Evolutionary conservation across 495 filamentous ascomycete genomes (phyloP).

Genomic region (Penicillium goetzii): DNA sequence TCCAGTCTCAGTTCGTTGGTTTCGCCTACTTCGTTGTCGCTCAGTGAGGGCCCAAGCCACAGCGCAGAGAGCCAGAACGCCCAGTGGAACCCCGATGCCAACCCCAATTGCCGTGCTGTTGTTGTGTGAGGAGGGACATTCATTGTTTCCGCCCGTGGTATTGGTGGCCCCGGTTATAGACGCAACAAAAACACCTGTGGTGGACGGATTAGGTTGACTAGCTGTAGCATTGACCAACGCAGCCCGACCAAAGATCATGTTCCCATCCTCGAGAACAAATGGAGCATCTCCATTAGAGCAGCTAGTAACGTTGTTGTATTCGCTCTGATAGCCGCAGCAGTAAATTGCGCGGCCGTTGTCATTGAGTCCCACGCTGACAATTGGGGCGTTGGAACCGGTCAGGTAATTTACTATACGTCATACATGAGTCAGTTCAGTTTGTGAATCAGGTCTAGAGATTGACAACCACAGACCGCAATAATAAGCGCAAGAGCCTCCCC

Average conservation of each 20-base stretch:
- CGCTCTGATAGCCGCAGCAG: slow-evolving; percentile 13
- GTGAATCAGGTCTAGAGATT: background rate
- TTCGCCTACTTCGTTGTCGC: background rate
- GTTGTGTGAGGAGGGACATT: background rate
- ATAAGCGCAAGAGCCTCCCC: slow-evolving; percentile 14
- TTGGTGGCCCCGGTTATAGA: background rate
- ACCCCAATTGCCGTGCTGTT: slow-evolving; percentile 2
- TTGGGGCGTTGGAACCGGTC: slow-evolving; percentile 9
- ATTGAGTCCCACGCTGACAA: slow-evolving; percentile 9
- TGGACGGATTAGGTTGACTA: background rate
- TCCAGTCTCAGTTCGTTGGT: background rate
- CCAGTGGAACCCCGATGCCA: slow-evolving; percentile 6
- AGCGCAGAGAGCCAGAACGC: background rate
- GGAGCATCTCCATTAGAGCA: slow-evolving; percentile 10
- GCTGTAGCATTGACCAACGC: background rate
- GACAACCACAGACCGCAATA: slow-evolving; percentile 3
- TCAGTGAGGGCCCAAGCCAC: slow-evolving; percentile 4
- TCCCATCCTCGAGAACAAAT: slow-evolving; percentile 4
- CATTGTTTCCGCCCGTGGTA: background rate
- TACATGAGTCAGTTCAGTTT: background rate
- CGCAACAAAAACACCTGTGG: background rate
- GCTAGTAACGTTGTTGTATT: slow-evolving; percentile 3
- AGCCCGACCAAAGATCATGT: slow-evolving; percentile 8
- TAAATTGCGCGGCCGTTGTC: slow-evolving; percentile 7
- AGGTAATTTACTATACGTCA: background rate